A percentile compares a stretch with the other conserved stretches of the same genome.
Conservation (phyloP, 106 monocot species). For the Iris macrosiphon region DNA sequence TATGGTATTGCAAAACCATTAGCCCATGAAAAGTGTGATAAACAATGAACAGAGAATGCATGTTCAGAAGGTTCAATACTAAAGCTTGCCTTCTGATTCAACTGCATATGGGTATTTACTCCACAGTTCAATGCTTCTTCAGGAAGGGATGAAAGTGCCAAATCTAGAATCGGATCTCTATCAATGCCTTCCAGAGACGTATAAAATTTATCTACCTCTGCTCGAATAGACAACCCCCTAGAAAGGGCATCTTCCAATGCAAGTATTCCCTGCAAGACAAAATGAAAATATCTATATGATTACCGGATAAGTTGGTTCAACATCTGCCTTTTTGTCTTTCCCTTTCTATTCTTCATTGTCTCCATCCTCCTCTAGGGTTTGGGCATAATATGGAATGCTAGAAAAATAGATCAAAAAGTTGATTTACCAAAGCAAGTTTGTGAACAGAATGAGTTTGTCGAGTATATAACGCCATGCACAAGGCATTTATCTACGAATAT, state of each 20-base stretch:
- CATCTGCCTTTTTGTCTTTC: too few relatives aligned
- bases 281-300: not conserved
- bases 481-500: slow-evolving; percentile 67
- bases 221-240: slow-evolving; percentile 49
- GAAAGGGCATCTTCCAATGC: slow-evolving; percentile 78
- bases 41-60: too few relatives aligned
- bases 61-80: not conserved
- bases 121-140: slow-evolving; percentile 52
- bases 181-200: slow-evolving; percentile 65
- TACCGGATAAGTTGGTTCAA: too few relatives aligned
- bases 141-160: slow-evolving; percentile 72
- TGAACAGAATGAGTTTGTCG: slow-evolving; percentile 76
- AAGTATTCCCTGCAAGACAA: slow-evolving; percentile 46
- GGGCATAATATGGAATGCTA: too few relatives aligned
- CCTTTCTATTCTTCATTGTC: too few relatives aligned
- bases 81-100: slow-evolving; percentile 56
- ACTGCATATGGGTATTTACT: slow-evolving; percentile 40
- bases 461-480: slow-evolving; percentile 95
- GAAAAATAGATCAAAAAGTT: not conserved
- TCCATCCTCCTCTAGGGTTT: too few relatives aligned
- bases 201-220: slow-evolving; percentile 50
- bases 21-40: too few relatives aligned
- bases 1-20: too few relatives aligned
- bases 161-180: slow-evolving; percentile 50
- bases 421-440: slow-evolving; percentile 73